phyloP scores from a whole-genome alignment of 1,284 basidiomycete species.

The Rhodotorula sp. region DNA sequence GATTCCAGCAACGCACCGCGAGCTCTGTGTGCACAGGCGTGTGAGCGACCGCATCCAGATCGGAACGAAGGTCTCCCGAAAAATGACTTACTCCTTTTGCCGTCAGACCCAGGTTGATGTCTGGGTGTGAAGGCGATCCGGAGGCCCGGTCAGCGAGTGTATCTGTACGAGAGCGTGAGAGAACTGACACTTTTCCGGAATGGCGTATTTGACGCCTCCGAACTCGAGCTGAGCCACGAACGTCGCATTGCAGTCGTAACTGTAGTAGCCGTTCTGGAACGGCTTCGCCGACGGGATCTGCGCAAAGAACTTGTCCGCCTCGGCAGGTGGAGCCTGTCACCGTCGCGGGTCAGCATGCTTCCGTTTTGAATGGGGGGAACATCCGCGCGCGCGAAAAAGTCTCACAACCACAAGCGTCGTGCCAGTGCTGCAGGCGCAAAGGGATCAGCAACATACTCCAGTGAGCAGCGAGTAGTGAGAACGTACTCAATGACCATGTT shows the following conservation, averaged over 20 bases:
- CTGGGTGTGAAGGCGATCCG: not conserved
- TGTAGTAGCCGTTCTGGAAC: slow-evolving; percentile 39
- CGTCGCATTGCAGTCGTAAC: not conserved
- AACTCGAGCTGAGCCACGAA: slow-evolving; percentile 13
- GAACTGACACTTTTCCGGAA: slow-evolving; percentile 7
- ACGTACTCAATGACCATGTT: slow-evolving; percentile 54
- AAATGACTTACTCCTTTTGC: slow-evolving; percentile 17
- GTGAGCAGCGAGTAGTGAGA: no score
- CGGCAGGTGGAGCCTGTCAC: slow-evolving; percentile 43
- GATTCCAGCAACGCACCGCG: slow-evolving; percentile 44
- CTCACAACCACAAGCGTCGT: slow-evolving; percentile 54
- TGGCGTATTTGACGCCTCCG: slow-evolving; percentile 5
- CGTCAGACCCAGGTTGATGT: slow-evolving; percentile 41
- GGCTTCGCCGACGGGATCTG: slow-evolving; percentile 53
- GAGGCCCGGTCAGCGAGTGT: no score
- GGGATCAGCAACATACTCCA: not conserved
- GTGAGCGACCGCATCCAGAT: no score
- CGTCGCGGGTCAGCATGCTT: slow-evolving; percentile 43
- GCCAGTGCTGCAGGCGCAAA: slow-evolving; percentile 49
- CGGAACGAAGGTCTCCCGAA: no score
- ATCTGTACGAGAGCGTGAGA: fast-evolving
- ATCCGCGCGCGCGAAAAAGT: not conserved
- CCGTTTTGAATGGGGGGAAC: not conserved
- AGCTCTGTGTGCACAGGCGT: not conserved
- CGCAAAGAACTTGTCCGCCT: slow-evolving; percentile 53